Evolutionary conservation across 2,329 filamentous ascomycete genomes (phyloP), one percentile per base, ranked within the genome.

Genomic region (Sporothrix brasiliensis): DNA sequence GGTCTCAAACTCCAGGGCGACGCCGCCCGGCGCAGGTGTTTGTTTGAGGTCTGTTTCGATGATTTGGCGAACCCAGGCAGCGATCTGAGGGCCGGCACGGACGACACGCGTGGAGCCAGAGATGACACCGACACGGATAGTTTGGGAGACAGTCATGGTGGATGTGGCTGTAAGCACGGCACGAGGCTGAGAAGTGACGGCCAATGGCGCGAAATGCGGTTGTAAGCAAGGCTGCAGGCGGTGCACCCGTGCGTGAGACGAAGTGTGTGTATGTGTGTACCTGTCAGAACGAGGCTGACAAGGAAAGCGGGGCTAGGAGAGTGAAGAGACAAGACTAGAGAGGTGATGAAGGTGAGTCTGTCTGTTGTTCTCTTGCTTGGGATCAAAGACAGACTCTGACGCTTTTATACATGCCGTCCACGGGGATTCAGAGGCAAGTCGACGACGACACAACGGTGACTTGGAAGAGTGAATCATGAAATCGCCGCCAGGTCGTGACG

Each of bases 91-190:
- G 2, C 75, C 74, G 13, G 67, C 73, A 10, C 76, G 76, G 52
- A 75, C 70, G n/a, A 71, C 68, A 60, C 76, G 76, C 19, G 74
- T 74, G 63, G 73, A 75, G 70, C 75, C 75, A 58, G 73, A 74
- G 69, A 77, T 74, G 73, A 77, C 72, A 69, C 75, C 76, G 61
- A 76, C 71, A 44, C 69, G 73, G 72, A 72, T 69, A 3, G 72
- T 66, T 41, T 72, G 72, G 41, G 34, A 34, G 58, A 44, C 4
- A 16, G 53, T 14, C 50, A 41, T 54, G 27, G 16, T 44, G 53
- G 6, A 19, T 6, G n/a, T 21, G 19, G 27, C 44, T 14, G 11
- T 44, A 44, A 16, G 14, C 14, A 44, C 9, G 10, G 16, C 16
- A 47, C 16, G 52, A 47, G 66, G 52, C n/a, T 65, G 44, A 50